A percentile compares a stretch with the other conserved stretches of the same genome.
These are phyloP conservation scores for Rubia tinctorum DNA, from an alignment of 305 asterid genomes.

Conservation along the genomic window DNA sequence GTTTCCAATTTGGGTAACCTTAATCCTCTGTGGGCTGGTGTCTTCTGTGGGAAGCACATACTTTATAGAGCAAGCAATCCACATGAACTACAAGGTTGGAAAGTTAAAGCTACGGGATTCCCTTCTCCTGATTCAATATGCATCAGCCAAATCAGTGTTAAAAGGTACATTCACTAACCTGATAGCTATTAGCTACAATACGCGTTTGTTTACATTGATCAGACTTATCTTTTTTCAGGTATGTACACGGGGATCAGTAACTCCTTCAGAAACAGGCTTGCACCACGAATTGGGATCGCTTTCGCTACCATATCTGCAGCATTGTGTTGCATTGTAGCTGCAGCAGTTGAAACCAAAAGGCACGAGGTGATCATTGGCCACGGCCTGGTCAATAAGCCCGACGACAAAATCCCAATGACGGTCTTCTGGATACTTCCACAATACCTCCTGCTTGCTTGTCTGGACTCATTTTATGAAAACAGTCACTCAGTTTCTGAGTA, in stretches of 20 bases:
- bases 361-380: too few species aligned
- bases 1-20: conserved; percentile 45
- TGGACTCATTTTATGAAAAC: conserved; percentile 28
- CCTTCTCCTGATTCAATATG: conserved; percentile 23
- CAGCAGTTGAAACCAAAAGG: conserved; percentile 30
- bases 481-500: conserved; percentile 13
- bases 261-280: too few species aligned
- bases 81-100: conserved; percentile 32
- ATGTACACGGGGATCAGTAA: too few species aligned
- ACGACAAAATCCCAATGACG: conserved; percentile 30
- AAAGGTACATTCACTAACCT: too few species aligned
- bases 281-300: conserved; percentile 31
- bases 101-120: conserved; percentile 27
- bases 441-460: conserved; percentile 33
- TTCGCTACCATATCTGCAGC: conserved; percentile 33
- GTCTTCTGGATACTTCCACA: conserved; percentile 36
- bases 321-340: conserved; percentile 45
- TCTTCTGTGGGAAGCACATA: conserved; percentile 44
- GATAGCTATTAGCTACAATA: too few species aligned
- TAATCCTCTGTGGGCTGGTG: conserved; percentile 33
- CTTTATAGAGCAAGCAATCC: conserved; percentile 46
- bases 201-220: too few species aligned
- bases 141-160: background rate
- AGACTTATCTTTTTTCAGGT: too few species aligned
- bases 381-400: conserved; percentile 14